Evolutionary conservation across 495 filamentous ascomycete genomes (phyloP), one percentile per base, ranked within the genome.

Genomic region (Penicillium chermesinum): DNA sequence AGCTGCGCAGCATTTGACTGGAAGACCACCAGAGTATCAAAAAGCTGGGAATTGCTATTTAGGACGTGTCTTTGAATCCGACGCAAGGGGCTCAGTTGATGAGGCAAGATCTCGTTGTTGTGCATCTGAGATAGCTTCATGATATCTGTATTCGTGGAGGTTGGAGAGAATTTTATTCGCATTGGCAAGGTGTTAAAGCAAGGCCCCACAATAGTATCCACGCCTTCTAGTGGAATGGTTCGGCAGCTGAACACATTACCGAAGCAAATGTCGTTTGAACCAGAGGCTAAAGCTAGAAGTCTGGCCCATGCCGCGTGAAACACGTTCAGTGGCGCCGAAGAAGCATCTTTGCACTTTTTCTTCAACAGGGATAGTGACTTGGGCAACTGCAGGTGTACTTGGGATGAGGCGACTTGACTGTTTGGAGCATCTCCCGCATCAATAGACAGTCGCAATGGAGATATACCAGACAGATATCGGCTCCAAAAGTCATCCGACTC

Each of bases 171-270:
- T 21, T 78, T 59, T 43, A 85, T 62, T 20, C 88, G 72, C 10
- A 88, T 58, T 2, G 89, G 87, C 16, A 93, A 66, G 0, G 89
- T 91, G 56, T 91, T 93, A 71, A 94, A 91, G 60, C 86, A 91
- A 2, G 88, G 88, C 1, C 84, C 86, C 17, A 91, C 78, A 6
- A 91, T 78, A 7, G 72, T 66, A 27, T 88, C 80, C 16, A 88
- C 72, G 1, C 73, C 73, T 13, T 85, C 73, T 6, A 89, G 57
- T 2, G 82, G 65, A 9, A 86, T 55, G 0, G 80, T 82, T 27
- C 88, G 79, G 1, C 88, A 89, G 54, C 78, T 87, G 44, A 88
- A 77, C 6, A 93, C 82, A 53, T 81, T 89, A 0, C 88, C 88
- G 46, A 94, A 93, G 65, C 86, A 90, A n/a, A 94, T 53, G 52